These are phyloP conservation scores for Saccharomycopsis sp. DNA, from an alignment of 805 yeast species.

Conservation along the genomic window DNA sequence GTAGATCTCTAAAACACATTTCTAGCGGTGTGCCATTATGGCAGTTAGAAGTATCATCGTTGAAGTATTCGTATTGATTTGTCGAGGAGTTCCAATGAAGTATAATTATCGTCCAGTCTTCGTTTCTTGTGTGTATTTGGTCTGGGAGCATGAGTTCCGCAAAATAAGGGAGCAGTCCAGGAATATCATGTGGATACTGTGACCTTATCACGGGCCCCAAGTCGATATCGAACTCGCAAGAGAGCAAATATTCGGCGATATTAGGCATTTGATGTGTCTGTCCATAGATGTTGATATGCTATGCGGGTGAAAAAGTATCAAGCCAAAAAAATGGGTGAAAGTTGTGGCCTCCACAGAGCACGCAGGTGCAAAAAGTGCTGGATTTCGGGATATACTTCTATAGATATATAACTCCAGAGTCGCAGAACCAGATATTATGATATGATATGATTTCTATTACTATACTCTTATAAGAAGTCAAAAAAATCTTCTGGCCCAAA, in stretches of 20 bases:
- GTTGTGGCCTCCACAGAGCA: neutral
- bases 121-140: conserved; percentile 46
- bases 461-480: neutral
- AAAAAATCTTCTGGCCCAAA: neutral
- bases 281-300: neutral
- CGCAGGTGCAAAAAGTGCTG: neutral
- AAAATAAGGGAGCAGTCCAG: conserved; percentile 35
- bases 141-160: conserved; percentile 59
- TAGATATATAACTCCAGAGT: neutral
- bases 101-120: conserved; percentile 50
- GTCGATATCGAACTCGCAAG: conserved; percentile 76
- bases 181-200: conserved; percentile 46
- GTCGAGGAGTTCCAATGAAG: conserved; percentile 26
- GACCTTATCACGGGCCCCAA: conserved; percentile 61
- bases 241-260: conserved; percentile 41
- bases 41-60: conserved; percentile 33
- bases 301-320: neutral
- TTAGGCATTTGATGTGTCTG: neutral
- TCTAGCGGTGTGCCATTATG: neutral
- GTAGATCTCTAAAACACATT: neutral
- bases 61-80: conserved; percentile 28
- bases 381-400: neutral
- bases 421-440: neutral
- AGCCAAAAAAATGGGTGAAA: neutral
- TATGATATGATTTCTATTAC: neutral